Base-by-base conservation (phyloP, 2,329 filamentous ascomycete genomes). In the Cercospora sp. region DNA sequence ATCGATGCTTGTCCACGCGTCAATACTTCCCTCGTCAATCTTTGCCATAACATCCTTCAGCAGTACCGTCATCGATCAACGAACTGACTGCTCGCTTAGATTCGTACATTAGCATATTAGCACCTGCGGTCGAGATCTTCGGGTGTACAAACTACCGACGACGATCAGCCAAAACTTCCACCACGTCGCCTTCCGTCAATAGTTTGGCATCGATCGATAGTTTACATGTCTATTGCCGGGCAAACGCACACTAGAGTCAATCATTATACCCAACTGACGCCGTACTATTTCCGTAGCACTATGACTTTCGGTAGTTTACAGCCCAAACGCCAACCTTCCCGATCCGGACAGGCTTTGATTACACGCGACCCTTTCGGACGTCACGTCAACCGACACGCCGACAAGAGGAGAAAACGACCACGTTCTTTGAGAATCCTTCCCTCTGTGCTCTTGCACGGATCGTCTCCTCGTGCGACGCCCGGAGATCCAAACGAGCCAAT, bases 221-320 rank as follows among this genome's bases (percentile, higher is more conserved):
- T 40, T 5, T 63, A 34, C 45, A 53, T 9, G 28, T 53, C 61
- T 63, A 63, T 63, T 37, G 61, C 61, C 45, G 24, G 21, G 21
- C 26, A 55, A 53, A 63, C 28, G 45, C 21, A 37, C 49, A 51
- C 61, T 63, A 63, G 45, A 49, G 26, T 55, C 61, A 28, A 45
- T 30, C 2, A 63, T 63, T 28, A 63, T 16, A 9, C 53, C 61
- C 61, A 63, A 55, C 28, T 63, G 18, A 55, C 45, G 61, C 49
- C 34, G 43, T 63, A 53, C 61, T 63, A 63, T 63, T 63, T 55
- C 61, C 45, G 61, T 63, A 24, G 30, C 61, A 63, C 28, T 55
- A 63, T 40, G 61, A 53, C 10, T 34, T 59, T 59, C 55, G 55
- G 55, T 59, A 59, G 55, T 59, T 34, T 21, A 10, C 28, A 24